Evolutionary conservation across 2,329 filamentous ascomycete genomes (phyloP), one percentile per base, ranked within the genome.

Genomic region (Magnaporthales sp.): DNA sequence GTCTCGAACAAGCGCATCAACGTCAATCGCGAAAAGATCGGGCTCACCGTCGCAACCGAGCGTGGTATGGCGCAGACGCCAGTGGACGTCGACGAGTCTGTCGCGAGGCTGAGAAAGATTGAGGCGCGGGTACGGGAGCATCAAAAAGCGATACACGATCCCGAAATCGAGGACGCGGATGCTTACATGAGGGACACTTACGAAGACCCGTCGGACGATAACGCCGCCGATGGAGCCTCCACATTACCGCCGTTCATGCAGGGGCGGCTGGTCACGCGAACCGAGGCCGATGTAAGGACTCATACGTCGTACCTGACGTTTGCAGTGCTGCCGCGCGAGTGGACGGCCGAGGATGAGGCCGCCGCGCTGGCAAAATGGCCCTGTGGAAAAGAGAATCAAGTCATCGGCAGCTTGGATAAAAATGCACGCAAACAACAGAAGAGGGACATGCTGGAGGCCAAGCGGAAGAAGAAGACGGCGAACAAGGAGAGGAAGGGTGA

Each of bases 261-360:
- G 68, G 95, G 95, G 0, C 86, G 87, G 30, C 74, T 98, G 56
- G 84, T 92, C 31, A 92, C 96, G 72, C 86, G 92, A 27, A 88
- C 91, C 0, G 95, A 99, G 79, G 81, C 88, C 0, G 95, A 99
- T 73, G 80, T 98, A 68, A 97, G 97, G 83, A 95, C 91, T 8
- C 95, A 99, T 77, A 99, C 95, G 0, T 95, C 91, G n/a, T 99
- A 99, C 76, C 84, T 99, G 4, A 91, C 96, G 4, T 99, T 99
- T 79, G 95, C 95, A 0, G 81, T 95, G 3, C 78, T 99, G 68
- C 94, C 95, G n/a, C 84, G 88, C 60, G 89, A 91, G 69, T 99
- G 95, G 95, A 89, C 82, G 0, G 89, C 87, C 46, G 91, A 90
- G 68, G 92, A 97, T 70, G 95, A 99, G 78, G 84, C 84, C 32